These are phyloP conservation scores for Aureobasidium subglaciale DNA, from an alignment of 2,329 filamentous ascomycete species.

Conservation along the genomic window DNA sequence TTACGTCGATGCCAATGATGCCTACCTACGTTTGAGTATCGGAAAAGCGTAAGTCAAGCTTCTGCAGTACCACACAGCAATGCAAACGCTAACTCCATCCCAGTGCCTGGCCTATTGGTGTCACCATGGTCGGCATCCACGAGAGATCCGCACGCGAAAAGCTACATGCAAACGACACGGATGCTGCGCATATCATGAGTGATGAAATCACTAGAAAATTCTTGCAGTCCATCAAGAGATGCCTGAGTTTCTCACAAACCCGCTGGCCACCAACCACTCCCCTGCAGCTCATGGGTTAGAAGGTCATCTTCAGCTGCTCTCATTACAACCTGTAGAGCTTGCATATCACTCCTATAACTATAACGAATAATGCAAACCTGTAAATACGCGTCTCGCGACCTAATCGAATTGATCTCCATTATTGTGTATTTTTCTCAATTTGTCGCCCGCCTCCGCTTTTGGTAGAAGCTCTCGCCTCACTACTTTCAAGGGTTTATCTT, in stretches of 20 bases:
- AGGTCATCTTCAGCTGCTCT: not conserved
- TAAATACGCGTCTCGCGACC: not conserved
- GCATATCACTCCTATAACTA: not conserved
- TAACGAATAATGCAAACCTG: not conserved
- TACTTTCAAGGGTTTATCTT: not conserved
- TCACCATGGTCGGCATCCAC: conserved; percentile 99
- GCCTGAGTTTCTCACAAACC: conserved; percentile 91
- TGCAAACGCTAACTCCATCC: not conserved
- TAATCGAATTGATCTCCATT: not conserved
- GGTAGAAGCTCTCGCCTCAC: not conserved
- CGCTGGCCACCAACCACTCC: conserved; percentile 92
- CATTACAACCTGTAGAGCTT: not conserved
- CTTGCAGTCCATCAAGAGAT: conserved; percentile 94
- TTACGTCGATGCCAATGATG: conserved; percentile 95
- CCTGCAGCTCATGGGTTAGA: conserved; percentile 86
- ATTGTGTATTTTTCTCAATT: not conserved
- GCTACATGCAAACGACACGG: conserved; percentile 68
- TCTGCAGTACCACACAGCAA: too few species aligned
- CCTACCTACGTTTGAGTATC: conserved; percentile 86
- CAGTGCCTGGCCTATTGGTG: conserved; percentile 91
- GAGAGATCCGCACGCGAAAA: conserved; percentile 94
- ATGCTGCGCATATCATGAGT: conserved; percentile 90
- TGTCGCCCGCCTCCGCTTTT: not conserved
- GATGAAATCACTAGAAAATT: conserved; percentile 95
- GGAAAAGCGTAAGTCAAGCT: conserved; percentile 27